Percentiles rank a stretch among this genome's conserved stretches.
These are phyloP conservation scores for Ramaria rubella DNA, from an alignment of 768 basidiomycete genomes.

Conservation along the genomic window DNA sequence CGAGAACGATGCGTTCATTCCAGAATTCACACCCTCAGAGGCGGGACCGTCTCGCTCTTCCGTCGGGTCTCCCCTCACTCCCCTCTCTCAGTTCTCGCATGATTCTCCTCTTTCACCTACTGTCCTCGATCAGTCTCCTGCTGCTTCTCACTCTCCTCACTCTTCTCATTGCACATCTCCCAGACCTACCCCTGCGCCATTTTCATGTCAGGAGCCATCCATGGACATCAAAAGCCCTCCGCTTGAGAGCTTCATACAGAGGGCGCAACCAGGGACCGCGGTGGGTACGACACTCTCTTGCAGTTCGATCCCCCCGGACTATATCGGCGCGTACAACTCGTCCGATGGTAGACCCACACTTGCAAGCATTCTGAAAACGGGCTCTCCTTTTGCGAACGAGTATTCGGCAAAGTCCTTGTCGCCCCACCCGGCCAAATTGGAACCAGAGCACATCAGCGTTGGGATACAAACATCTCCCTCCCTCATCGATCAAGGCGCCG, in stretches of 20 bases:
- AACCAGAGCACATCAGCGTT: neutral
- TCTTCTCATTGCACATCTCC: neutral
- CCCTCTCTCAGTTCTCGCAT: neutral
- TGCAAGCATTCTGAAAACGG: neutral
- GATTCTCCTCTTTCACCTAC: neutral
- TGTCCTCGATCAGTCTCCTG: neutral
- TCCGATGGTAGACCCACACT: neutral
- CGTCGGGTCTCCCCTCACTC: neutral
- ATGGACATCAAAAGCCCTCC: no score
- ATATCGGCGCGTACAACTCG: neutral
- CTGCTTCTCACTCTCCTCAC: neutral
- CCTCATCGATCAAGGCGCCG: neutral
- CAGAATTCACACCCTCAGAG: slow-evolving; percentile 1
- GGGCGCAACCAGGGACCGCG: no score
- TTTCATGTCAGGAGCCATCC: neutral
- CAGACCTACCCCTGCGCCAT: no score
- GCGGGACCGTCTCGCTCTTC: neutral
- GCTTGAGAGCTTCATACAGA: no score
- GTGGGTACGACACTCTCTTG: no score
- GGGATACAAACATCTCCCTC: neutral
- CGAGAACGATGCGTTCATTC: neutral
- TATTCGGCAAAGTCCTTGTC: neutral
- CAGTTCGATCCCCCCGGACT: neutral
- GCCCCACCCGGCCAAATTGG: neutral
- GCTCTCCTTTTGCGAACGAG: neutral